Base-by-base conservation (phyloP, 768 basidiomycete species). In the Lactarius tabidus region DNA sequence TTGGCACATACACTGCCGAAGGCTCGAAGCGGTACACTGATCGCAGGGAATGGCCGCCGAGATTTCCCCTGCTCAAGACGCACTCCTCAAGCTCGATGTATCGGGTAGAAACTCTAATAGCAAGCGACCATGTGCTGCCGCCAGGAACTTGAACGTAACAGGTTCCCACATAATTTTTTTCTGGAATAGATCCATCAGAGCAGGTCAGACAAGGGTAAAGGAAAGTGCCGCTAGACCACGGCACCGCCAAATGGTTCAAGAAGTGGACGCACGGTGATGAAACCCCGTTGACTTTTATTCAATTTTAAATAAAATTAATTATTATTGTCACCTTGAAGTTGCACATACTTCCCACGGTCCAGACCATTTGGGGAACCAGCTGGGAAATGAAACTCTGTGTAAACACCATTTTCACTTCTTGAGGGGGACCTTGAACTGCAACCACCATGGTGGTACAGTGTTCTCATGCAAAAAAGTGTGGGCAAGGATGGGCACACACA, bases 91-190 rank as follows among this genome's bases (percentile, higher is more conserved):
- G 36, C 23, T 31, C 33, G 33, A 33, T 23, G 56, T 43, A 10
- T 4, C 12, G 1, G 54, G 18, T 29, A 48, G 28, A 29, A 55
- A 14, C 36, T 29, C 52, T 18, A 3, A 38, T 8, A 26, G 1
- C 14, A 35, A 23, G 60, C 20, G 23, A 18, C 4, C 29, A 12
- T 7, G 23, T 7, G 3, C 29, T 23, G 12, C 35, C 9, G 38
- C 39, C 26, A 26, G 65, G 64, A 18, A 68, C 60, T 31, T 48
- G 23, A 20, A 36, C 54, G 14, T 66, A 66, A 15, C 60, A 62
- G 52, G n/a, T n/a, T 59, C 17, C 60, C 20, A 43, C 54, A 15
- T 48, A 43, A 10, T 66, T 33, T 28, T 59, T 60, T 53, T 68
- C 67, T 10, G 33, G 29, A 28, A 31, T 28, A 35, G 65, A 66